These are phyloP conservation scores for Rutstroemia sp. DNA, from an alignment of 2,329 filamentous ascomycete species.

Conservation along the genomic window DNA sequence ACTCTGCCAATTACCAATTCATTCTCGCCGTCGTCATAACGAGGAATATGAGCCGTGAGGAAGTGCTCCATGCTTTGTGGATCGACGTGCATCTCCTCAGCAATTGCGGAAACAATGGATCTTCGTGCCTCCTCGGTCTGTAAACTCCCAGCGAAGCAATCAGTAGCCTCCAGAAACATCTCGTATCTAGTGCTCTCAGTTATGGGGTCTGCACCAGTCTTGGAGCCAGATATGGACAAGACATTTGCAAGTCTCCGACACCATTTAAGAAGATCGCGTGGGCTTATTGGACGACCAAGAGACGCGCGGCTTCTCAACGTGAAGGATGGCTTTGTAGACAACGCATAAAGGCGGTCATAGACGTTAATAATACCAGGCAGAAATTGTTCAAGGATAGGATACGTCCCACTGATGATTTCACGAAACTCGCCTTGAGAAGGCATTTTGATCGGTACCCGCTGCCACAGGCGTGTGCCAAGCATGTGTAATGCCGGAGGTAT, in stretches of 20 bases:
- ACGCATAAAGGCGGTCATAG: slow-evolving; percentile 44
- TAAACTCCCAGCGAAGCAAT: slow-evolving; percentile 82
- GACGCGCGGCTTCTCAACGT: slow-evolving; percentile 41
- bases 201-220: slow-evolving; percentile 61
- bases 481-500: slow-evolving; percentile 60
- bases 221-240: slow-evolving; percentile 52
- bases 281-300: slow-evolving; percentile 47
- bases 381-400: slow-evolving; percentile 61
- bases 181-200: slow-evolving; percentile 67
- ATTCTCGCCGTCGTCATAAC: slow-evolving; percentile 53
- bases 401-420: slow-evolving; percentile 63
- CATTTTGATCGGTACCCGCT: slow-evolving; percentile 60
- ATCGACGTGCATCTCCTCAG: slow-evolving; percentile 80
- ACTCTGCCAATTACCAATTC: slow-evolving; percentile 60
- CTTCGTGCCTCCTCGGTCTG: slow-evolving; percentile 56
- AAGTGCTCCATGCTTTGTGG: slow-evolving; percentile 75
- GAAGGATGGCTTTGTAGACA: slow-evolving; percentile 37
- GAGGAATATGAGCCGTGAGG: slow-evolving; percentile 63
- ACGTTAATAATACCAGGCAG: slow-evolving; percentile 52
- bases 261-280: slow-evolving; percentile 86
- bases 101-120: slow-evolving; percentile 61
- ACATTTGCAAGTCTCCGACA: slow-evolving; percentile 68
- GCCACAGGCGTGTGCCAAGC: slow-evolving; percentile 83
- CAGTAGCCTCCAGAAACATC: slow-evolving; percentile 89
- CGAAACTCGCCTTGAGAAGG: slow-evolving; percentile 64